Evolutionary conservation across 129 eudicot species (phyloP), one percentile per base, ranked within the genome.

Genomic region (Escallonia rubra): DNA sequence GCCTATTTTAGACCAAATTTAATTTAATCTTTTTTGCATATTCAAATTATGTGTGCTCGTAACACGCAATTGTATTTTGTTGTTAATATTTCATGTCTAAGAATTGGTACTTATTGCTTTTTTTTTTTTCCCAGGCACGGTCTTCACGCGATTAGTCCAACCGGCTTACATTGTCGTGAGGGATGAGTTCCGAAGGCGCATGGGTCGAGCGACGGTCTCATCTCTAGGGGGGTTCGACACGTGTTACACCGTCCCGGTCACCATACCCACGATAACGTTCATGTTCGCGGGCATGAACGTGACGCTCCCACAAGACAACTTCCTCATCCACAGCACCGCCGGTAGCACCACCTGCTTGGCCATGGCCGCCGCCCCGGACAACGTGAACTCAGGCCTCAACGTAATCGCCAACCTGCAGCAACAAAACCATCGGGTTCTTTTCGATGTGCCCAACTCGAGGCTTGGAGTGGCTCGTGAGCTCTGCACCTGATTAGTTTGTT

Each of bases 171-270:
- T 67, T 3, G 97, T 93, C 0, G 88, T 94, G 47, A 51, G 97
- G 44, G 74, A 86, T 70, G 99, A 94, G 64, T 80, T 94, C 71
- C 66, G 95, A 40, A 65, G 86, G 5, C 81, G 96, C 39, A 87
- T 94, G 97, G 88, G 94, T 0, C 79, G 75, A 47, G 88, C 88
- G 11, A 74, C 75, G 0, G 90, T 90, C 41, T 61, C 95, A 0
- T 84, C 99, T 2, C 90, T 94, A 2, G 99, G 99, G 0, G 97
- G 97, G 0, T 94, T 94, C 59, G 99, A 94, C 82, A 94, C 99
- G 3, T 94, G 99, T 67, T 94, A 89, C 83, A 74, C 76, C 0
- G 96, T 82, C 42, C 93, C 96, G 1, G 77, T 89, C 59, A 80
- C 78, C 4, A 66, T 89, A 3, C 97, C 97, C 10, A 73, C 90